Conservation (phyloP, 1,139 yeast species). For the Lipomyces yarrowii region DNA sequence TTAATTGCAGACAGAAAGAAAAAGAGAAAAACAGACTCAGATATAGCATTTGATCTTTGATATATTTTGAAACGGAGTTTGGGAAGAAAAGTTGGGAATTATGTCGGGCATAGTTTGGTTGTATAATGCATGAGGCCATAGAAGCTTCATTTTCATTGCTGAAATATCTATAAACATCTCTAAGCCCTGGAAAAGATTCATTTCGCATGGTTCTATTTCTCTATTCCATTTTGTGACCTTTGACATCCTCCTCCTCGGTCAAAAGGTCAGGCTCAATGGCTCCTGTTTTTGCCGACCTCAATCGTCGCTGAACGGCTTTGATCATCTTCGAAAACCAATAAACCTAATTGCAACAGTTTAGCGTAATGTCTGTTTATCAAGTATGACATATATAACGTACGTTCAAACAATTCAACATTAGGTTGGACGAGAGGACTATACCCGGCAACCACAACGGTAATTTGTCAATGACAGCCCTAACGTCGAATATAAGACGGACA, state of each 20-base stretch:
- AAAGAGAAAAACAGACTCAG: slow-evolving; percentile 1
- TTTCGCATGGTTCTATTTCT: neutral
- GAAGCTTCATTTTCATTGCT: neutral
- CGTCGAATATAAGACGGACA: slow-evolving; percentile 42
- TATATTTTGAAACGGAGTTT: neutral
- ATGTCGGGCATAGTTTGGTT: neutral
- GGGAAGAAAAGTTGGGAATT: neutral
- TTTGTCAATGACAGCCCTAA: slow-evolving; percentile 46
- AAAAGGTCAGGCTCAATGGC: slow-evolving; percentile 13
- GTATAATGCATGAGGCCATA: neutral
- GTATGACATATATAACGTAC: slow-evolving; percentile 26
- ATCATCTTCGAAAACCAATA: slow-evolving; percentile 77
- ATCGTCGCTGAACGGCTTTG: slow-evolving; percentile 54
- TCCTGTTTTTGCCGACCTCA: slow-evolving; percentile 24
- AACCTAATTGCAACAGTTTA: slow-evolving; percentile 29
- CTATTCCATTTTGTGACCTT: slow-evolving; percentile 29
- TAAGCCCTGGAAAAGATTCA: neutral
- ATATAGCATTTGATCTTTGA: neutral
- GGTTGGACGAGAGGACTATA: slow-evolving; percentile 62
- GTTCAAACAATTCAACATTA: slow-evolving; percentile 68
- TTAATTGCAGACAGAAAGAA: slow-evolving; percentile 62
- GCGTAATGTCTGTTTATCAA: neutral
- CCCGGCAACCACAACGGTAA: slow-evolving; percentile 51
- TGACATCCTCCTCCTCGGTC: slow-evolving; percentile 24
- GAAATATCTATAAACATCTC: neutral